These are phyloP conservation scores for Fagus crenata DNA, from an alignment of 306 rosid species.

Conservation along the genomic window DNA sequence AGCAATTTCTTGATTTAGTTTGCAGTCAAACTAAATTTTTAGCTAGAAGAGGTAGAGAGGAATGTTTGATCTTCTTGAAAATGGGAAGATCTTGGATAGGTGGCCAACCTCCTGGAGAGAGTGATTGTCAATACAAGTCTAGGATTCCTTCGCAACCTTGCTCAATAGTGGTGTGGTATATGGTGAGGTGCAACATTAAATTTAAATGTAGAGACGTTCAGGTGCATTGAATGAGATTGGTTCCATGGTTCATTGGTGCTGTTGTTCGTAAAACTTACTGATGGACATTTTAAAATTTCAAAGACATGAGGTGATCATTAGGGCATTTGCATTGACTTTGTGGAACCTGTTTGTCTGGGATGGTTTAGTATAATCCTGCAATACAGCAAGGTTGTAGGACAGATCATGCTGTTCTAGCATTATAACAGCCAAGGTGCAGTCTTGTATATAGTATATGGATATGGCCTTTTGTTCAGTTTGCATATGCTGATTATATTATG, in stretches of 20 bases:
- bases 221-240: neutral
- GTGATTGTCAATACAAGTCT: neutral
- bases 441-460: conserved; percentile 6
- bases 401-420: neutral
- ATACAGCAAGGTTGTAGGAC: conserved; percentile 24
- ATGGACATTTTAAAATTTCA: neutral
- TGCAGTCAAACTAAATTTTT: neutral
- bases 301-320: neutral
- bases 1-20: neutral
- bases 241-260: neutral
- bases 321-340: conserved; percentile 28
- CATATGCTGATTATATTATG: conserved; percentile 30
- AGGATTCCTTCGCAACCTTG: neutral
- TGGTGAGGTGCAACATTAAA: neutral
- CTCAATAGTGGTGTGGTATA: neutral
- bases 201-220: neutral
- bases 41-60: neutral
- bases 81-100: too few species aligned
- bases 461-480: conserved; percentile 20
- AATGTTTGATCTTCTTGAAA: neutral
- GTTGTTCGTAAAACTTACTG: neutral
- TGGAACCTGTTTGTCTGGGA: conserved; percentile 7
- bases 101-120: too few species aligned
- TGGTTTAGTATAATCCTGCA: conserved; percentile 21
- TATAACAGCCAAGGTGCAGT: neutral